phyloP scores from a whole-genome alignment of 1,139 yeast species.

The Suhomyces maxii region DNA sequence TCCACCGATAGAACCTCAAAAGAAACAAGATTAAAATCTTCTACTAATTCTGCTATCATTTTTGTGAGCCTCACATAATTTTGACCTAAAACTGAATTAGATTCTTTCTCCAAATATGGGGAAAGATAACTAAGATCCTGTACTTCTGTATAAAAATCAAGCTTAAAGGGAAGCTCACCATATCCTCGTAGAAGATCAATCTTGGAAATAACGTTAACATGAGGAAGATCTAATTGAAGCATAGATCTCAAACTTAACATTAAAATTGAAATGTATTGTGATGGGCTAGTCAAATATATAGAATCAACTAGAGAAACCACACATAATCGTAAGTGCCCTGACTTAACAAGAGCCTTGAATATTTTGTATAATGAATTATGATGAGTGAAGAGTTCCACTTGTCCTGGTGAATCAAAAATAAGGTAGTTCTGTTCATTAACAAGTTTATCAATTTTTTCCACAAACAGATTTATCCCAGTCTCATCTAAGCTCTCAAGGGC shows the following conservation, averaged over 20 bases:
- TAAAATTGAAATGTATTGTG: slow-evolving; percentile 85
- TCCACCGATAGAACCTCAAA: slow-evolving; percentile 91
- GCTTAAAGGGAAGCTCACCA: slow-evolving; percentile 59
- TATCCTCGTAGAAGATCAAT: slow-evolving; percentile 78
- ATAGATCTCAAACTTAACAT: slow-evolving; percentile 73
- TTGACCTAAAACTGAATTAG: slow-evolving; percentile 58
- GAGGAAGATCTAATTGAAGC: slow-evolving; percentile 49
- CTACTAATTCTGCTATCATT: slow-evolving; percentile 77
- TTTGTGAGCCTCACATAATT: slow-evolving; percentile 71
- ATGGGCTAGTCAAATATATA: slow-evolving; percentile 80
- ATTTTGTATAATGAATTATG: slow-evolving; percentile 41
- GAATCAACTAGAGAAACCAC: slow-evolving; percentile 89
- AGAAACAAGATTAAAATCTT: slow-evolving; percentile 83
- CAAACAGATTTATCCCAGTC: slow-evolving; percentile 53
- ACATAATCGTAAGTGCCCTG: slow-evolving; percentile 69
- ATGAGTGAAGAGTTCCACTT: slow-evolving; percentile 50
- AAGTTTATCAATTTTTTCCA: slow-evolving; percentile 56
- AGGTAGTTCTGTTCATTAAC: slow-evolving; percentile 65
- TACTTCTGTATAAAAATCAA: slow-evolving; percentile 90
- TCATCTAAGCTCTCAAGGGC: slow-evolving; percentile 70
- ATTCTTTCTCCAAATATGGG: slow-evolving; percentile 72
- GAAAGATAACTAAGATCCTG: slow-evolving; percentile 73
- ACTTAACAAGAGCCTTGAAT: slow-evolving; percentile 38
- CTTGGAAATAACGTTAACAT: slow-evolving; percentile 65
- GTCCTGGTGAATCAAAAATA: slow-evolving; percentile 80